Percentiles rank a stretch among this genome's conserved stretches.
Conservation (phyloP, 768 basidiomycete species). For the Daedaleopsis nitida region DNA sequence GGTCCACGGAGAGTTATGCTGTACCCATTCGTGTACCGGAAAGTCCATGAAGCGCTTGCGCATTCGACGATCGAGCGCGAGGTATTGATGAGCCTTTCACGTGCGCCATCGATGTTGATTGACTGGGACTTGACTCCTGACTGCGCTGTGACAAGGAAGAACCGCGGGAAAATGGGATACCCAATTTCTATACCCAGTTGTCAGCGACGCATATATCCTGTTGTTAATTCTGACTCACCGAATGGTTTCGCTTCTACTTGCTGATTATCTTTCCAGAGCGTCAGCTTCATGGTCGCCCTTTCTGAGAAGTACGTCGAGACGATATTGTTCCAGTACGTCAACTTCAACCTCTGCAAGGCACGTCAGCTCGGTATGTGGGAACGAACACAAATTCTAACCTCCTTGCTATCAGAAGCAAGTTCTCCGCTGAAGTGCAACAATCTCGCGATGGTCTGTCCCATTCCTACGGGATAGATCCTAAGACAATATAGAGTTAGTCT, state of each 20-base stretch:
- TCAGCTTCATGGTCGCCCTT: constrained; percentile 74
- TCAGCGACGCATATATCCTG: constrained; percentile 1
- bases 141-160: constrained; percentile 82
- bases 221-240: constrained; percentile 48
- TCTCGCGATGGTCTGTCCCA: constrained; percentile 65
- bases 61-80: constrained; percentile 64
- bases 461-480: constrained; percentile 43
- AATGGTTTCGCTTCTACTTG: constrained; percentile 81
- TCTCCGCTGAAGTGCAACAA: constrained; percentile 72
- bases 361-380: not conserved
- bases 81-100: constrained; percentile 60
- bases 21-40: constrained; percentile 78
- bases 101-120: constrained; percentile 74
- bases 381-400: constrained; percentile 36
- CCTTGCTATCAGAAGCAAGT: constrained; percentile 54
- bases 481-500: not conserved
- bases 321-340: constrained; percentile 67
- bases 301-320: constrained; percentile 72
- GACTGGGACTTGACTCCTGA: constrained; percentile 86
- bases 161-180: constrained; percentile 76
- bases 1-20: constrained; percentile 77
- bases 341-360: constrained; percentile 53
- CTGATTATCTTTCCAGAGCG: constrained; percentile 86
- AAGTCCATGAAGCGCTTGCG: constrained; percentile 76
- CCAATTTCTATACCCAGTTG: constrained; percentile 61